These are phyloP conservation scores for Coemansia sp. DNA, from an alignment of 192 early-diverging fungal genomes.

Conservation along the genomic window DNA sequence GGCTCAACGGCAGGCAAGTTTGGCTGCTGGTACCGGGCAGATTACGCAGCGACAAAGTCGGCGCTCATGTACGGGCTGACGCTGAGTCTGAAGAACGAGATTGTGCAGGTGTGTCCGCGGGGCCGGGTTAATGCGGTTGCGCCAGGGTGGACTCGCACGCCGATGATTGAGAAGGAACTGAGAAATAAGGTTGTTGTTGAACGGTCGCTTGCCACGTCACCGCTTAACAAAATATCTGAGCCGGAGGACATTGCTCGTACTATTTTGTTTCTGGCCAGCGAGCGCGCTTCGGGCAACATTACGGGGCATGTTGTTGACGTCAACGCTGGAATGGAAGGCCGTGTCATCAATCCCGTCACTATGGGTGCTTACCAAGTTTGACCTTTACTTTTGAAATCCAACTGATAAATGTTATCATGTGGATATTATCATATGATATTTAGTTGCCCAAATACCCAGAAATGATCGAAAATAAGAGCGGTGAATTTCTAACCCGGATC, in stretches of 20 bases:
- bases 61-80: constrained; percentile 57
- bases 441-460: too few relatives aligned
- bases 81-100: constrained; percentile 58
- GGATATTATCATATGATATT: too few relatives aligned
- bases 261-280: constrained; percentile 56
- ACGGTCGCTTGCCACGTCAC: constrained; percentile 58
- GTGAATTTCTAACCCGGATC: too few relatives aligned
- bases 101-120: constrained; percentile 56
- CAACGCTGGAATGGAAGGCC: constrained; percentile 61
- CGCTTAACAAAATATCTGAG: constrained; percentile 60
- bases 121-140: constrained; percentile 56
- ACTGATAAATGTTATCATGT: too few relatives aligned
- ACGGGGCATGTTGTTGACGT: constrained; percentile 59
- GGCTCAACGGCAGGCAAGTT: constrained; percentile 61
- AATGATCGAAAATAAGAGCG: too few relatives aligned
- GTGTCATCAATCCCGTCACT: constrained; percentile 8
- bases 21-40: constrained; percentile 59
- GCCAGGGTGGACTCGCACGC: constrained; percentile 59
- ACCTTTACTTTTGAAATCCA: neutral
- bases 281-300: constrained; percentile 55
- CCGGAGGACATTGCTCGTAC: constrained; percentile 56
- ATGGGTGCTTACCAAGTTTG: neutral
- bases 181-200: constrained; percentile 44
- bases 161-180: constrained; percentile 59
- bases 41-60: constrained; percentile 54